Percentiles rank a stretch among this genome's conserved stretches.
Conservation (phyloP, 2,329 filamentous ascomycete genomes). For the Xylaria polymorpha region DNA sequence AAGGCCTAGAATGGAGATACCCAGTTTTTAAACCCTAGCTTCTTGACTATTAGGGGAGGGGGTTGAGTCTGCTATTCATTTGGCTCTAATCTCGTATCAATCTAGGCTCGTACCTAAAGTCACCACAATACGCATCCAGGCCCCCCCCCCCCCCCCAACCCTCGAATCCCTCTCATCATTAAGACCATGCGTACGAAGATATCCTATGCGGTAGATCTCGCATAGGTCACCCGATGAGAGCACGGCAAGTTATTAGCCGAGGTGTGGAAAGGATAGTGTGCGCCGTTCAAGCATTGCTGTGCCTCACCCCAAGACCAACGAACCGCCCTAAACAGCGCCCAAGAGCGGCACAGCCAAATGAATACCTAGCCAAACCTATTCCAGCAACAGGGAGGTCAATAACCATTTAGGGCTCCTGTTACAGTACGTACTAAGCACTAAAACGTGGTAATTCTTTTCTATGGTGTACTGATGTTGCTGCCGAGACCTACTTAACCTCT, state of each 20-base stretch:
- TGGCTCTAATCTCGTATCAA: neutral
- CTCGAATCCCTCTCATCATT: neutral
- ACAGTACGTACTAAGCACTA: constrained; percentile 18
- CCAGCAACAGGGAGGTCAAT: constrained; percentile 1
- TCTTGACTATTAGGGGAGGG: neutral
- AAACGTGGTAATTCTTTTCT: neutral
- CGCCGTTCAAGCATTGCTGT: constrained; percentile 18
- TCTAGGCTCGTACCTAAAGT: neutral
- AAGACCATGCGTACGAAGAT: neutral
- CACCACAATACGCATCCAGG: neutral
- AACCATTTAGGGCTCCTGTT: constrained; percentile 1
- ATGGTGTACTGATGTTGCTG: neutral
- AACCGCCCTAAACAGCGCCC: constrained; percentile 18
- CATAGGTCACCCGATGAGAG: too few relatives aligned
- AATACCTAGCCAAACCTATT: constrained; percentile 20
- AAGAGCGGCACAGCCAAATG: constrained; percentile 30
- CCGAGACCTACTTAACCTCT: constrained; percentile 2
- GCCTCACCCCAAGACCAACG: constrained; percentile 28
- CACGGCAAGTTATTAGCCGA: neutral
- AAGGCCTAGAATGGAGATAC: neutral
- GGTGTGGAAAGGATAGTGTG: constrained; percentile 5
- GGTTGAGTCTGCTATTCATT: neutral
- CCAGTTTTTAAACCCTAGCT: constrained; percentile 4
- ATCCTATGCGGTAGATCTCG: neutral
- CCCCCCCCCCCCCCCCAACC: neutral